These are phyloP conservation scores for Lasiodiplodia sp. DNA, from an alignment of 2,329 filamentous ascomycete genomes.

Conservation along the genomic window DNA sequence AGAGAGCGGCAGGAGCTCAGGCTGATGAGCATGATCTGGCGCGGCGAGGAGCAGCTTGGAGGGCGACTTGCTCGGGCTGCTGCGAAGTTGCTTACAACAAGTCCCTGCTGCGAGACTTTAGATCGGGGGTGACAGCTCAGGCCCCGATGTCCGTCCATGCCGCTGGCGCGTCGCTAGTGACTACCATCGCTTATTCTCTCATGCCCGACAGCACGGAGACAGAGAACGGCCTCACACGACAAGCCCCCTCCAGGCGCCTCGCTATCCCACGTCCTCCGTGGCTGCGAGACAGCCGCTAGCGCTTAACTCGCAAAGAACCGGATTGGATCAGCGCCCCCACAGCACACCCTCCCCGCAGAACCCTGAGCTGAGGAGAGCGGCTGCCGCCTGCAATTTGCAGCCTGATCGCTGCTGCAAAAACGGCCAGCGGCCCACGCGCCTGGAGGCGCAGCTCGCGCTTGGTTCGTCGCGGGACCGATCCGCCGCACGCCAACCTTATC, in stretches of 20 bases:
- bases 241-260: background rate
- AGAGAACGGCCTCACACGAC: background rate
- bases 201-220: slow-evolving; percentile 4
- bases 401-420: slow-evolving; percentile 10
- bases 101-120: slow-evolving; percentile 17
- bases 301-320: slow-evolving; percentile 12
- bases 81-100: slow-evolving; percentile 20
- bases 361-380: slow-evolving; percentile 16
- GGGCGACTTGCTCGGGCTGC: slow-evolving; percentile 17
- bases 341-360: slow-evolving; percentile 13
- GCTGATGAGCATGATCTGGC: slow-evolving; percentile 26
- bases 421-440: slow-evolving; percentile 13
- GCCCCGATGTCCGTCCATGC: background rate
- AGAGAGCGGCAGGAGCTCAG: slow-evolving; percentile 19
- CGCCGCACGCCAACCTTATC: slow-evolving; percentile 19
- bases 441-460: background rate
- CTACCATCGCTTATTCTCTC: slow-evolving; percentile 14
- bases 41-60: slow-evolving; percentile 27
- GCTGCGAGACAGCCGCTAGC: slow-evolving; percentile 26
- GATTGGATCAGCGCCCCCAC: slow-evolving; percentile 26
- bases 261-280: slow-evolving; percentile 10
- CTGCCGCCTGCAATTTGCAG: slow-evolving; percentile 2
- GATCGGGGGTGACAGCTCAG: slow-evolving; percentile 25
- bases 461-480: slow-evolving; percentile 1
- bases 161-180: slow-evolving; percentile 19